Conservation (phyloP, 2,329 filamentous ascomycete genomes). For the Claviceps digitariae region DNA sequence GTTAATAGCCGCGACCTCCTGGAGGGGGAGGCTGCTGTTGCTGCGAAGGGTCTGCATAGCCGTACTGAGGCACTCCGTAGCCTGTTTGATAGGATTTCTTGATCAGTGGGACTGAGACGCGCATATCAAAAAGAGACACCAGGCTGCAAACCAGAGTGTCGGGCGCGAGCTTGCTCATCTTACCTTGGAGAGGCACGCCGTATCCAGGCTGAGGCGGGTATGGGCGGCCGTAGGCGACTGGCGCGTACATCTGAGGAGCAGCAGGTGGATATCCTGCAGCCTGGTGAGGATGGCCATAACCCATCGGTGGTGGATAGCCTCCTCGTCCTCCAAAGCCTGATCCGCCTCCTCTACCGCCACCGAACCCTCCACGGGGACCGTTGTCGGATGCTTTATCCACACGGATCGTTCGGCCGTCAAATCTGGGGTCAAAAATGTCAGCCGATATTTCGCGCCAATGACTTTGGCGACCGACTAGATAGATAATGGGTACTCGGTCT, state of each 20-base stretch:
- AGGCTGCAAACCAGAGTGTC: background rate
- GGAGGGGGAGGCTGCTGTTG: conserved; percentile 11
- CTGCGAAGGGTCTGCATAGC: conserved; percentile 22
- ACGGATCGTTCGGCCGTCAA: conserved; percentile 86
- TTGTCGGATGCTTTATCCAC: conserved; percentile 92
- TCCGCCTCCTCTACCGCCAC: conserved; percentile 24
- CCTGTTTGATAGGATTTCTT: conserved; percentile 13
- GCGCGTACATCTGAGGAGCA: conserved; percentile 24
- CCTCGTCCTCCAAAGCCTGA: conserved; percentile 29
- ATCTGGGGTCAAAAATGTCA: conserved; percentile 36
- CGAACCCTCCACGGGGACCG: conserved; percentile 38
- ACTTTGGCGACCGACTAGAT: background rate
- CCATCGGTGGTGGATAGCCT: conserved; percentile 29
- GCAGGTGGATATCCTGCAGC: conserved; percentile 22
- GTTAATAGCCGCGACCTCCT: conserved; percentile 12
- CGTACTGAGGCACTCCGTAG: conserved; percentile 27
- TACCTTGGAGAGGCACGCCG: conserved; percentile 28
- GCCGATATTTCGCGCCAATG: conserved; percentile 1
- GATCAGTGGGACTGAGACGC: conserved; percentile 2
- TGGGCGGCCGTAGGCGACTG: conserved; percentile 24
- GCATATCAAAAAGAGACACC: background rate
- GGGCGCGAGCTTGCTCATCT: background rate
- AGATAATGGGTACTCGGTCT: background rate
- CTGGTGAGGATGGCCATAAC: conserved; percentile 23
- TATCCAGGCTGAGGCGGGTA: conserved; percentile 24